Evolutionary conservation across 495 filamentous ascomycete genomes (phyloP), one percentile per base, ranked within the genome.

Genomic region (Podospora tetraspora): DNA sequence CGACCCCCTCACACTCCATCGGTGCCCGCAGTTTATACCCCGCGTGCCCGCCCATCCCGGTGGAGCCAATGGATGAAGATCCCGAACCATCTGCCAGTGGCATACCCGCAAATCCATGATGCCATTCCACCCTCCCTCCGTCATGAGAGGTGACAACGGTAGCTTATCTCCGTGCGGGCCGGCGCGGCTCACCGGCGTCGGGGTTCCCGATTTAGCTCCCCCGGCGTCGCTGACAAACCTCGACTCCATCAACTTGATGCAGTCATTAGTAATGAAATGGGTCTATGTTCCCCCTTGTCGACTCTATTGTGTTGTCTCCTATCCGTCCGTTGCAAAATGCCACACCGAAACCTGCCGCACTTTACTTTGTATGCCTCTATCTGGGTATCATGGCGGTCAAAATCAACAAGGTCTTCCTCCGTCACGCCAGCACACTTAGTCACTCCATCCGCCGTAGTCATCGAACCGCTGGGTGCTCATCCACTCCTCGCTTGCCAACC

Each of bases 401-500:
- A 52, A 52, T 52, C 43, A n/a, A 19, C 43, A 52, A 52, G 16
- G 19, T 19, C 5, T n/a, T 5, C 19, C 43, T 43, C 13, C 32
- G 11, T 52, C 43, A 19, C 13, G 34, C 43, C 43, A 52, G 8
- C 6, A 52, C 43, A 52, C 43, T 59, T 76, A 79, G 22, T 79
- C 77, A 43, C 72, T 75, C 64, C 70, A 75, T 59, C 72, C 73
- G 1, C n/a, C 19, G 16, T 70, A 74, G 30, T 73, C 79, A 59
- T 87, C 81, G 70, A 82, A 86, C 72, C 86, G 81, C 79, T 92
- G 90, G 61, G 90, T 92, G 69, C 85, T 86, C 62, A 90, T 86
- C 84, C 85, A 92, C 77, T 92, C 90, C 74, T 92, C 90, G 74
- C 83, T 88, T 34, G 85, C 87, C 64, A 94, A 73, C 3, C 87